A percentile compares a stretch with the other conserved stretches of the same genome.
Conservation (phyloP, 306 rosid species). For the Luffa acutangula region DNA sequence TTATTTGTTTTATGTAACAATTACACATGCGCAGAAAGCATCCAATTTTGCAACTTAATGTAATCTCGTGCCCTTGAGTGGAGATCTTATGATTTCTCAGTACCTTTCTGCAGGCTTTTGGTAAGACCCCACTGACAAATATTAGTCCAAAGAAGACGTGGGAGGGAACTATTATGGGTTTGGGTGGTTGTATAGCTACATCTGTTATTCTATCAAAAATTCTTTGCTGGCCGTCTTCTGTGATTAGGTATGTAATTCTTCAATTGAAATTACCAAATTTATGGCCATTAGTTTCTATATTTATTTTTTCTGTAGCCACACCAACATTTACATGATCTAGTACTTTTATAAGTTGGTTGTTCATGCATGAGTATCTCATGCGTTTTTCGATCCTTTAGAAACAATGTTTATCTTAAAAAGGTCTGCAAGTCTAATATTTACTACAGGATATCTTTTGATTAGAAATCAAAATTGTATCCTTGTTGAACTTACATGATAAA, state of each 20-base stretch:
- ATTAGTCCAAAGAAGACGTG: slow-evolving; percentile 96
- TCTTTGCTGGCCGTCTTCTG: slow-evolving; percentile 75
- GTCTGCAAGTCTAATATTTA: not conserved
- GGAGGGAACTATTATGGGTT: slow-evolving; percentile 93
- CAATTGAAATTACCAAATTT: not conserved
- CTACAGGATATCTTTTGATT: not conserved
- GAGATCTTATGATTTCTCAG: slow-evolving; percentile 8
- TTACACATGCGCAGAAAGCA: not conserved
- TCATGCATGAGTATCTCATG: not conserved
- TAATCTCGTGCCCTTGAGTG: not conserved
- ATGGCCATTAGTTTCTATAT: not conserved
- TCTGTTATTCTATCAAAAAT: slow-evolving; percentile 51
- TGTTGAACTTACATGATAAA: not conserved
- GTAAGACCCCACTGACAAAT: slow-evolving; percentile 81
- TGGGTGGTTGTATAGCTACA: slow-evolving; percentile 82
- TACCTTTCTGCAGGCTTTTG: slow-evolving; percentile 62
- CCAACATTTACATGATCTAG: not conserved
- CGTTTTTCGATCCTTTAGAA: not conserved
- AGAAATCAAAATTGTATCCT: not conserved
- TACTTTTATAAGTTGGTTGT: not conserved
- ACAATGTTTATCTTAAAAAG: not conserved
- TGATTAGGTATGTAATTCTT: slow-evolving; percentile 47
- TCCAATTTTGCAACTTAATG: not conserved
- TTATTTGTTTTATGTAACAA: not conserved
- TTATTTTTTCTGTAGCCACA: not conserved